Evolutionary conservation across 2,329 filamentous ascomycete genomes (phyloP), one percentile per base, ranked within the genome.

Genomic region (Epichloe uncinata): DNA sequence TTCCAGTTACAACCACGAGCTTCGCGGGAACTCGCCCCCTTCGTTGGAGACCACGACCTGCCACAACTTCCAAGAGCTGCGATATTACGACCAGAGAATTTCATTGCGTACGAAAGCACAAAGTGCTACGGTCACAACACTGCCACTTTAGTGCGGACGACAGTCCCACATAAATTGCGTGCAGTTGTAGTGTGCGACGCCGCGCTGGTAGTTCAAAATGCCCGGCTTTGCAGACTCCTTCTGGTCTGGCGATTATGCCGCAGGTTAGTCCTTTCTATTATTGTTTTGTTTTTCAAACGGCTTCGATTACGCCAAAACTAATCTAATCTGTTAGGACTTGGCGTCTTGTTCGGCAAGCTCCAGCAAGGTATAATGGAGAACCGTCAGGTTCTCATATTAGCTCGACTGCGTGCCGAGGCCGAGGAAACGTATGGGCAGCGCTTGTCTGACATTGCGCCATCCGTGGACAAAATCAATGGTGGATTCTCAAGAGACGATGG

Each of bases 201-300:
- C 46, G 50, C 45, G 50, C 40, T 50, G 50, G 51, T 54, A 55
- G 56, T 51, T 56, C 57, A 81, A 68, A 65, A 91, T 91, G 86
- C 85, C 86, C 59, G 81, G 87, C 61, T 97, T 98, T 70, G 83
- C 89, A 59, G 88, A 91, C 71, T 95, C 90, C 47, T 97, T 98
- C 73, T 98, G 93, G 93, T 95, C 93, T 54, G 81, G 81, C 65
- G 93, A 98, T 77, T 97, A 97, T 76, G 91, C 91, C 66, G 89
- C 87, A 74, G 90, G 85, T 86, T 72, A 66, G 77, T 63, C 26
- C 36, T 18, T 15, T 7, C 6, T 3, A 33, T 3, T 12, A 34
- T 8, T 38, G 30, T 30, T 30, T 30, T 30, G 3, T 30, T 30
- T 9, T 30, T 4, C 44, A 36, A 26, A 18, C 33, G 40, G 11